Percentiles rank a stretch among this genome's conserved stretches.
These are phyloP conservation scores for Pythium chondricola DNA, from an alignment of 352 stramenopile species.

Conservation along the genomic window DNA sequence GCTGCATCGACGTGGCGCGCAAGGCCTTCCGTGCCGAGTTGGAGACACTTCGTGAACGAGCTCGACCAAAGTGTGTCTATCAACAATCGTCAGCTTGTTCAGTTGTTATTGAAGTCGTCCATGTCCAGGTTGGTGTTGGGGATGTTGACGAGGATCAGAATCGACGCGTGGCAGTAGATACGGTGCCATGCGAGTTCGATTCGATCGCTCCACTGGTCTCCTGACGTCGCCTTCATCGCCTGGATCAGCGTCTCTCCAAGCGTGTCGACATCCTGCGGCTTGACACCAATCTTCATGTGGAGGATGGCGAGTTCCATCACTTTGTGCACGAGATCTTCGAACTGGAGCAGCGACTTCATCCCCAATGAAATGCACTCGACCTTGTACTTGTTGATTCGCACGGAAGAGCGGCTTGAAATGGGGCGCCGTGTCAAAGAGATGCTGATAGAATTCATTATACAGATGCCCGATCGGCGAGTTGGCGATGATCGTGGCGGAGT, in stretches of 20 bases:
- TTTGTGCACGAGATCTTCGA: constrained; percentile 48
- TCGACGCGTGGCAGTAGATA: constrained; percentile 55
- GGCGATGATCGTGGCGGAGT: constrained; percentile 25
- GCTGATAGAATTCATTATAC: constrained; percentile 52
- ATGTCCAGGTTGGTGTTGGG: constrained; percentile 41
- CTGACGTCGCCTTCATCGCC: constrained; percentile 48
- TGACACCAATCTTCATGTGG: constrained; percentile 66
- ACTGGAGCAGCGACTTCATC: constrained; percentile 53
- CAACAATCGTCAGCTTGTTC: not conserved
- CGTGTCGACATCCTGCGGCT: constrained; percentile 55
- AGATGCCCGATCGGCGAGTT: constrained; percentile 38
- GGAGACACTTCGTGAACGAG: constrained; percentile 10
- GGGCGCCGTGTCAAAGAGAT: constrained; percentile 42
- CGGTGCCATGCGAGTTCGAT: constrained; percentile 45
- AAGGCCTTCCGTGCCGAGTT: constrained; percentile 44
- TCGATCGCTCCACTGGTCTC: constrained; percentile 34
- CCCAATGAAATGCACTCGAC: constrained; percentile 53
- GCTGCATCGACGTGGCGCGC: constrained; percentile 46
- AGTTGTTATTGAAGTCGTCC: constrained; percentile 27
- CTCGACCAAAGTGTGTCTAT: constrained; percentile 3
- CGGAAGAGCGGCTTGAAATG: constrained; percentile 59
- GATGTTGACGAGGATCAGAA: constrained; percentile 64
- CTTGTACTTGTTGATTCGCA: constrained; percentile 50
- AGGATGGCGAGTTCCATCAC: constrained; percentile 49
- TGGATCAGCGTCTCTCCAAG: constrained; percentile 52